Percentiles rank a stretch among this genome's conserved stretches.
phyloP scores from a whole-genome alignment of 2,329 filamentous ascomycete genomes.

The Cylindrodendrum hubeiense region DNA sequence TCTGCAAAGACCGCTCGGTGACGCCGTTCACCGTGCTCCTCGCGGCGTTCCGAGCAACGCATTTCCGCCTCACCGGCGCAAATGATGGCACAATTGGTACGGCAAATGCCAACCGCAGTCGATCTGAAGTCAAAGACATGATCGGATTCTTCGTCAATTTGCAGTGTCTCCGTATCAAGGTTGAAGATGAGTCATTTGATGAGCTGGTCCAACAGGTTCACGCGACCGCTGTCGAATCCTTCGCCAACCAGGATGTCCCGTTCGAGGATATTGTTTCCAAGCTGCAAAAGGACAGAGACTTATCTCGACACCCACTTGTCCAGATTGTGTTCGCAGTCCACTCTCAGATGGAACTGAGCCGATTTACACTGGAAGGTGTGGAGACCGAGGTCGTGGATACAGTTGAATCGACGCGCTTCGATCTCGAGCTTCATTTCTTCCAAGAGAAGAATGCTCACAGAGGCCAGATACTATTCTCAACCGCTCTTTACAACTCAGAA shows the following conservation, averaged over 20 bases:
- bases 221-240: slow-evolving; percentile 5
- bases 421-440: slow-evolving; percentile 41
- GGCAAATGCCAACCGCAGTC: slow-evolving; percentile 28
- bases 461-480: slow-evolving; percentile 29
- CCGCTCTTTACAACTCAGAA: slow-evolving; percentile 30
- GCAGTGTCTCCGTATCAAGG: slow-evolving; percentile 34
- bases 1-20: slow-evolving; percentile 20
- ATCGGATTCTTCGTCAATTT: slow-evolving; percentile 40
- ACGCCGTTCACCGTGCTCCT: slow-evolving; percentile 30
- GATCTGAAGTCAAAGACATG: slow-evolving; percentile 29
- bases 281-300: slow-evolving; percentile 22
- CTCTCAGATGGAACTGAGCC: slow-evolving; percentile 14
- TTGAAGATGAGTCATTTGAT: slow-evolving; percentile 31
- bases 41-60: slow-evolving; percentile 38
- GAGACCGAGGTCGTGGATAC: slow-evolving; percentile 11
- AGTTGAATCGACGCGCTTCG: slow-evolving; percentile 24
- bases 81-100: slow-evolving; percentile 39
- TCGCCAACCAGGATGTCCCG: slow-evolving; percentile 40
- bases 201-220: slow-evolving; percentile 33
- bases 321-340: slow-evolving; percentile 37
- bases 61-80: slow-evolving; percentile 39
- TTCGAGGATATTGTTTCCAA: slow-evolving; percentile 37
- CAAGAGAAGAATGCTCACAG: slow-evolving; percentile 19
- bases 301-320: slow-evolving; percentile 29
- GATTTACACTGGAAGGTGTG: slow-evolving; percentile 25